A percentile compares a stretch with the other conserved stretches of the same genome.
phyloP scores from a whole-genome alignment of 495 filamentous ascomycete species.

The Podospora australis region DNA sequence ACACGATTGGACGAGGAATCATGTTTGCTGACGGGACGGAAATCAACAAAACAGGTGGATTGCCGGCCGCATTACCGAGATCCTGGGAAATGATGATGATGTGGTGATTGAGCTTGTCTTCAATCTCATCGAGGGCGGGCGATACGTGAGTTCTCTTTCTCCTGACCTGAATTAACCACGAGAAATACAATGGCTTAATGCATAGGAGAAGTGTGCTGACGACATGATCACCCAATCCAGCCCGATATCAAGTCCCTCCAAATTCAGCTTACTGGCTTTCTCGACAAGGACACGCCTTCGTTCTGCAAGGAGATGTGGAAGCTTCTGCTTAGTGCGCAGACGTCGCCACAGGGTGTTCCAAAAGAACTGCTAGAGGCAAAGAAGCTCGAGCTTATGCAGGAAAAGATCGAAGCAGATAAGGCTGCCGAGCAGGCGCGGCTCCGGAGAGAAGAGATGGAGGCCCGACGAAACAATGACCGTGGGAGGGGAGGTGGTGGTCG shows the following conservation, averaged over 20 bases:
- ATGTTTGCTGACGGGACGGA: too few relatives aligned
- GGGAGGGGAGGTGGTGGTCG: slow-evolving; percentile 48
- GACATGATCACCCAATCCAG: too few relatives aligned
- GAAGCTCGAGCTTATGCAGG: slow-evolving; percentile 86
- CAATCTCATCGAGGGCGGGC: slow-evolving; percentile 73
- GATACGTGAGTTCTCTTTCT: slow-evolving; percentile 56
- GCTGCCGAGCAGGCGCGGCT: slow-evolving; percentile 65
- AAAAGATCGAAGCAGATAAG: slow-evolving; percentile 84
- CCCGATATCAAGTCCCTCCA: slow-evolving; percentile 93
- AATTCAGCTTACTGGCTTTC: slow-evolving; percentile 86
- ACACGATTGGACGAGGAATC: too few relatives aligned
- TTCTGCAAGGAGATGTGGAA: slow-evolving; percentile 97
- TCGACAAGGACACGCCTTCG: slow-evolving; percentile 82
- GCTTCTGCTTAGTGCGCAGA: slow-evolving; percentile 82
- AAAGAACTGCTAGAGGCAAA: slow-evolving; percentile 94
- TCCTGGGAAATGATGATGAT: slow-evolving; percentile 87
- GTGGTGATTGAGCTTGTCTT: slow-evolving; percentile 91
- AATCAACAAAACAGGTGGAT: slow-evolving; percentile 65
- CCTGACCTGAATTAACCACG: background rate
- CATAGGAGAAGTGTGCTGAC: too few relatives aligned
- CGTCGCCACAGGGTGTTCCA: slow-evolving; percentile 81
- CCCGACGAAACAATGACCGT: slow-evolving; percentile 53
- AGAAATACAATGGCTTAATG: too few relatives aligned
- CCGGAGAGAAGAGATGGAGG: slow-evolving; percentile 53
- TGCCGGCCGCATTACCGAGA: slow-evolving; percentile 73